A percentile compares a stretch with the other conserved stretches of the same genome.
Conservation (phyloP, 148 eudicot genomes). For the Heliamphora exappendiculata region DNA sequence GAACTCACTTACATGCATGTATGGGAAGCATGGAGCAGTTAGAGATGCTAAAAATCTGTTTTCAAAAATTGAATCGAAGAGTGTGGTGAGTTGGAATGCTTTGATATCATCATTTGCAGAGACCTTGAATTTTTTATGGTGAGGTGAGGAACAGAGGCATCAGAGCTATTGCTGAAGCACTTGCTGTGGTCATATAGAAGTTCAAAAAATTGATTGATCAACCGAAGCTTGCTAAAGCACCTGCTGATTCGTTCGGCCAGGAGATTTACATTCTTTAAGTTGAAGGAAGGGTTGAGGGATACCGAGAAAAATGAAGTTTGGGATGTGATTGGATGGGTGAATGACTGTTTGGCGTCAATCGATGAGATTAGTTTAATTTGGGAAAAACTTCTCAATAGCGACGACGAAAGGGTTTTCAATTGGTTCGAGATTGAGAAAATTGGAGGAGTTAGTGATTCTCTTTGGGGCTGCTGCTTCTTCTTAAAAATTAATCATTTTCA, state of each 20-base stretch:
- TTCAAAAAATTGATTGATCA: too few relatives aligned
- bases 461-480: too few relatives aligned
- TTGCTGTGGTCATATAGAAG: too few relatives aligned
- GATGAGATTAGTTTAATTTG: slow-evolving; percentile 46
- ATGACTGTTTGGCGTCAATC: slow-evolving; percentile 33
- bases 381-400: slow-evolving; percentile 76
- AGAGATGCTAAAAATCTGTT: slow-evolving; percentile 37
- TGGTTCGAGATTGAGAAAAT: slow-evolving; percentile 40
- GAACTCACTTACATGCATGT: slow-evolving; percentile 51
- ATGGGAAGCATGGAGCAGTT: slow-evolving; percentile 44
- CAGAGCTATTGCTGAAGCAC: too few relatives aligned
- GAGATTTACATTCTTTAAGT: slow-evolving; percentile 53
- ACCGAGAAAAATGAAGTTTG: slow-evolving; percentile 40
- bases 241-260: slow-evolving; percentile 63
- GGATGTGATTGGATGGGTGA: slow-evolving; percentile 49
- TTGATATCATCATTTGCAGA: slow-evolving; percentile 57
- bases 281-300: slow-evolving; percentile 58
- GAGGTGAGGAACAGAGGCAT: too few relatives aligned
- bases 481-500: too few relatives aligned
- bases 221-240: too few relatives aligned
- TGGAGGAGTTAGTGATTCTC: too few relatives aligned
- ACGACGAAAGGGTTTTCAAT: slow-evolving; percentile 81
- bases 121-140: slow-evolving; percentile 48
- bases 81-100: slow-evolving; percentile 56
- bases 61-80: slow-evolving; percentile 34